Evolutionary conservation across 1,139 yeast species (phyloP), one percentile per base, ranked within the genome.

Genomic region (Blastobotrys illinoisensis): DNA sequence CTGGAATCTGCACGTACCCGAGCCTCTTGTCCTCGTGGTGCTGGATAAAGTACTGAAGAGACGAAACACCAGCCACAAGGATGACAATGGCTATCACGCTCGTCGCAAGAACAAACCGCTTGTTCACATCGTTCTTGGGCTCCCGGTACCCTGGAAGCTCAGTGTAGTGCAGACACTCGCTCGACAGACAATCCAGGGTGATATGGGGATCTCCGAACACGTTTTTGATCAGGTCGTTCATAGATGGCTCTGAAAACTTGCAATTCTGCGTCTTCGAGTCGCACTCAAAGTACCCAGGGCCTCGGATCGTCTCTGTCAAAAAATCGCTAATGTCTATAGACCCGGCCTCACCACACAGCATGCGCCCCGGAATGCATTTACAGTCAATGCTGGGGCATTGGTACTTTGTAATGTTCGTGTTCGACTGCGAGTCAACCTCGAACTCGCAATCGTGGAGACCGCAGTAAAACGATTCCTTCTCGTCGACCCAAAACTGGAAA

Each of bases 401-500:
- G 68, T 90, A 93, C 61, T 81, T 85, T 0, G 97, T 86, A 6
- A 83, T 70, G 66, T 89, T 88, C 7, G 78, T 70, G n/a, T 67
- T 65, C 43, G 58, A 51, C 53, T 60, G 53, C 59, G 85, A 67
- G 64, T 86, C 88, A 62, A 82, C 82, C 47, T 85, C 78, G 65
- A 85, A 87, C 18, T 77, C 76, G 75, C 99, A 93, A 28, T 77
- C 72, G 55, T 79, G 74, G 63, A 93, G 78, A 46, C 87, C 95
- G 74, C 99, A 93, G 68, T 83, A 93, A 68, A 93, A 93, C 55
- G 95, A 85, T 69, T 93, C 99, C 52, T 78, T 74, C 69, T 89
- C 82, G 62, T 86, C 97, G 57, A 93, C 88, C 99, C 99, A 93
- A 68, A 93, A 90, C 70, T 93, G 98, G 72, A 93, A 90, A 66